These are phyloP conservation scores for Penicillium waksmanii DNA, from an alignment of 495 filamentous ascomycete species.

Conservation along the genomic window DNA sequence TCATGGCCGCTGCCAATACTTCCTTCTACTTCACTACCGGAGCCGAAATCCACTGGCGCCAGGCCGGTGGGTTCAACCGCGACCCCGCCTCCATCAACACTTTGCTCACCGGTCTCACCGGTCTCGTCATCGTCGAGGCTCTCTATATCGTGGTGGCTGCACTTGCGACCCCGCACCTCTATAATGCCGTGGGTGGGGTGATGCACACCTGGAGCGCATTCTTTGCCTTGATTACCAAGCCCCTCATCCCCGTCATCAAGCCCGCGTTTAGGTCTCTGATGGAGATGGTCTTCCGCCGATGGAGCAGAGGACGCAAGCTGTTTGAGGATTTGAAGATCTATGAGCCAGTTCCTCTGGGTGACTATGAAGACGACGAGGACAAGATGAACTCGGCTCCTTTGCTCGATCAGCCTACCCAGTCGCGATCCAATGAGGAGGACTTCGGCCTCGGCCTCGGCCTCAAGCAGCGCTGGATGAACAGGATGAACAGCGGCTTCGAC, in stretches of 20 bases:
- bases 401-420: constrained; percentile 13
- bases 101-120: constrained; percentile 42
- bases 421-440: not conserved
- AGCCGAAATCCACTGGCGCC: constrained; percentile 47
- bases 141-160: constrained; percentile 30
- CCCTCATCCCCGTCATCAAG: constrained; percentile 4
- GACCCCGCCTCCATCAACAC: constrained; percentile 43
- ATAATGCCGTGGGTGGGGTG: constrained; percentile 27
- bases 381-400: constrained; percentile 22
- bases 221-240: constrained; percentile 18
- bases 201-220: constrained; percentile 29
- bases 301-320: constrained; percentile 18
- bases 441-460: not conserved
- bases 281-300: constrained; percentile 9
- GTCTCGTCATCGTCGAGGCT: constrained; percentile 38
- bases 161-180: constrained; percentile 27
- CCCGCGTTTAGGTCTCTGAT: constrained; percentile 5
- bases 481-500: not conserved
- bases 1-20: constrained; percentile 41
- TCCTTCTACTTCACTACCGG: constrained; percentile 42
- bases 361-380: constrained; percentile 33
- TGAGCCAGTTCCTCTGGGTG: constrained; percentile 21
- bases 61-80: constrained; percentile 36
- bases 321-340: constrained; percentile 31
- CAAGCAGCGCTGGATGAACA: constrained; percentile 1